Conservation (phyloP, 768 basidiomycete genomes). For the Amanita muscaria region DNA sequence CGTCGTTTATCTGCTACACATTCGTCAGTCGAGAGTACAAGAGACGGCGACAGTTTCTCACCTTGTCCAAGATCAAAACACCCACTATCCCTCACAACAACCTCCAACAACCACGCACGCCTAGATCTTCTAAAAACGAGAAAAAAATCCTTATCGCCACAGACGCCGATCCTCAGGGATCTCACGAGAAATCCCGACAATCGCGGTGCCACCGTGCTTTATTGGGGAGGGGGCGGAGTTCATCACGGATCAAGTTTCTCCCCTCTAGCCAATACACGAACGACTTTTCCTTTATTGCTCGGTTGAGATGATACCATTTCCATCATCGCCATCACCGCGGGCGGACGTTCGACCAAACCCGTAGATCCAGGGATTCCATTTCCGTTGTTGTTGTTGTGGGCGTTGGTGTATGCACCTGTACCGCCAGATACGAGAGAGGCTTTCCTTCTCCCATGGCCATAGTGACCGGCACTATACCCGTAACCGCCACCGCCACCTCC, state of each 20-base stretch:
- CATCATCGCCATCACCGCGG: slow-evolving; percentile 79
- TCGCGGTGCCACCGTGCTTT: no score
- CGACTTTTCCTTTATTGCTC: slow-evolving; percentile 46
- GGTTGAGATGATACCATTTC: slow-evolving; percentile 63
- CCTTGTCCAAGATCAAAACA: no score
- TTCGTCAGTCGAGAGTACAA: no score
- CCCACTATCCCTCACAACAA: no score
- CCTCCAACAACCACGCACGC: no score
- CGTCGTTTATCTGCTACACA: no score
- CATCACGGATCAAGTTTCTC: slow-evolving; percentile 66
- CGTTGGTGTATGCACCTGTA: slow-evolving; percentile 1
- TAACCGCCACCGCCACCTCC: slow-evolving; percentile 10
- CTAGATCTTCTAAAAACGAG: no score
- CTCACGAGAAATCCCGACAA: no score
- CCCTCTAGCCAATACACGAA: slow-evolving; percentile 74
- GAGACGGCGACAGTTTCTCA: no score
- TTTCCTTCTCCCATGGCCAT: slow-evolving; percentile 18
- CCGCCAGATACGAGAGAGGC: neutral
- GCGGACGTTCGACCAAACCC: slow-evolving; percentile 66
- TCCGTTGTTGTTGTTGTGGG: slow-evolving; percentile 2
- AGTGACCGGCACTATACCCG: slow-evolving; percentile 10
- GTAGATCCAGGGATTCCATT: neutral
- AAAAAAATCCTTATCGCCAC: no score
- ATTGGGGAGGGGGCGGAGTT: no score
- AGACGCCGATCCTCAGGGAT: no score